phyloP scores from a whole-genome alignment of 164 flowering plant species.

The Magnolia sinica region DNA sequence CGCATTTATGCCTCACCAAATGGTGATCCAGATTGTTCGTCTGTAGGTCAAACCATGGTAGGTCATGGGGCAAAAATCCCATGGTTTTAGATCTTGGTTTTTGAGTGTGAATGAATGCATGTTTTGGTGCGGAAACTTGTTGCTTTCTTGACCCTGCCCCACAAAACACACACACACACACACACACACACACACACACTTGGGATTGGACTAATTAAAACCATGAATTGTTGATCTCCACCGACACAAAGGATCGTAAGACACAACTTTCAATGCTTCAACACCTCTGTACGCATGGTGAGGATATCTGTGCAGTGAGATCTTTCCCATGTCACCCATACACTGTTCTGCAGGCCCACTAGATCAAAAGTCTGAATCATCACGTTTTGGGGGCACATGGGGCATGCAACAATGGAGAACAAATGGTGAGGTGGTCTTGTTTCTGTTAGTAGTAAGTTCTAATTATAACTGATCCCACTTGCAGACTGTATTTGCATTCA shows the following conservation, averaged over 20 bases:
- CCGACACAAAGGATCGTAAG: no score
- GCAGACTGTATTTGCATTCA: slow-evolving; percentile 26
- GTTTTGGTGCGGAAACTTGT: neutral
- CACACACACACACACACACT: no score
- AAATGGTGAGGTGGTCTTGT: neutral
- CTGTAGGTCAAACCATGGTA: neutral
- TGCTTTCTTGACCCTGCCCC: neutral
- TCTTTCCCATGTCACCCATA: neutral
- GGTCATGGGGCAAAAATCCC: neutral
- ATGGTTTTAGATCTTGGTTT: neutral
- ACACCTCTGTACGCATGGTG: no score
- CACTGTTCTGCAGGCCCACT: neutral
- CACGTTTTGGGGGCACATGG: neutral
- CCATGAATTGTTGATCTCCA: no score
- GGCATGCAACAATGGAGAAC: neutral
- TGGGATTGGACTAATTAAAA: no score
- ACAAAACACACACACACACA: no score
- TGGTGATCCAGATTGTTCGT: neutral
- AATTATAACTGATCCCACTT: slow-evolving; percentile 3
- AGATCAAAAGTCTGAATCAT: neutral
- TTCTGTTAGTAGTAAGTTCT: neutral
- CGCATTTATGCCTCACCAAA: neutral
- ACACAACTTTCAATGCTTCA: no score
- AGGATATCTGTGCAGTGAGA: neutral
- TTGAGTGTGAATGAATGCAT: neutral